Base-by-base conservation (phyloP, 2,329 filamentous ascomycete species). In the Aspergillus texensis region DNA sequence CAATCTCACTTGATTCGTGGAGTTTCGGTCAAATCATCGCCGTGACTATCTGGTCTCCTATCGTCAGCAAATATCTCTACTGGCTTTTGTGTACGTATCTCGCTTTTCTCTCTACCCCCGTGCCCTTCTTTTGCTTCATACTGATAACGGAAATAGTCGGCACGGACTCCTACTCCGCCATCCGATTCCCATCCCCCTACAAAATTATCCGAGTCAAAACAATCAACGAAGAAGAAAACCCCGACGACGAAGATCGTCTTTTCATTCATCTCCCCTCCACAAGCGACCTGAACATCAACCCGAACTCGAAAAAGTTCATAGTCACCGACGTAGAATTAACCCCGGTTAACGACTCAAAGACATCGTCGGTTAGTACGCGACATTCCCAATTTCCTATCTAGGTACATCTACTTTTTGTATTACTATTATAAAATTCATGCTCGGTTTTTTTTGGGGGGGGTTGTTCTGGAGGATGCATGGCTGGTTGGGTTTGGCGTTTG, bases 11-110 rank as follows among this genome's bases (percentile, higher is more conserved):
- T 19, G n/a, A 55, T 24, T 55, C 52, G 21, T 55, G 52, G 32
- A 55, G 52, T 55, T 55, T 55, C 12, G 52, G 52, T 26, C 52
- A 55, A 26, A 55, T 55, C 32, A 55, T 55, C 11, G 52, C 52
- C 30, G 52, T 55, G n/a, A 36, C 52, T 19, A 55, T 55, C 52
- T 55, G 52, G 52, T n/a, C 30, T 54, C 32, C 52, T n/a, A 55
- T 55, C 52, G 4, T 55, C 52, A 39, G 52, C n/a, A 55, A 55
- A 55, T 55, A 39, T 55, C 32, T 39, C 52, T 26, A 55, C 16
- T 55, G 52, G 52, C 21, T 36, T 10, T 24, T 55, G n/a, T 39
- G 52, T 55, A 26, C 21, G 52, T 36, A 41, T 46, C 43, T 21
- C 21, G 36, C 19, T 28, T 32, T 36, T 6, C 8, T 36, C 10